Conservation (phyloP, 1,284 basidiomycete species). For the Salmacisia buchloeana region DNA sequence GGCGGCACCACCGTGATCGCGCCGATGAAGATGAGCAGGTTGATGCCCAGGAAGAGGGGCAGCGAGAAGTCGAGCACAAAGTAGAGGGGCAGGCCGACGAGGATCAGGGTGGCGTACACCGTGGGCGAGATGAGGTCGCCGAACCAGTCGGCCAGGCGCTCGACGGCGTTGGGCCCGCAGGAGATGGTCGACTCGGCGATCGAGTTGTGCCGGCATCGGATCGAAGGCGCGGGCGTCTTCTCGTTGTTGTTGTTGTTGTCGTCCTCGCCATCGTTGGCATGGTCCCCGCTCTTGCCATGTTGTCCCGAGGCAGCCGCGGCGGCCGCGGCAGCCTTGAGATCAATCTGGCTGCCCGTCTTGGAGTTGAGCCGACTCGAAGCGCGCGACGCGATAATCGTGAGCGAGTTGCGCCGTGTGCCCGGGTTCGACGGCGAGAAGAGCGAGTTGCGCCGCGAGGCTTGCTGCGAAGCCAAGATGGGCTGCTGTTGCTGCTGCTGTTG, state of each 20-base stretch:
- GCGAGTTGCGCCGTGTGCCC: conserved; percentile 6
- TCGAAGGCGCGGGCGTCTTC: neutral
- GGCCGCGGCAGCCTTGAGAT: neutral
- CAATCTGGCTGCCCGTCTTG: neutral
- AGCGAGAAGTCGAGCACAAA: conserved; percentile 33
- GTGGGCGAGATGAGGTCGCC: conserved; percentile 25
- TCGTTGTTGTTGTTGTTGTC: neutral
- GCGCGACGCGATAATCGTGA: neutral
- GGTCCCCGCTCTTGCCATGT: conserved; percentile 12
- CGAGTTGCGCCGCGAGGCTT: conserved; percentile 5
- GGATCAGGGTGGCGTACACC: conserved; percentile 21
- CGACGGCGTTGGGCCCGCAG: conserved; percentile 27
- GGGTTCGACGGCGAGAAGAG: neutral
- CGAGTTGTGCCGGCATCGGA: neutral
- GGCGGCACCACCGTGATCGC: conserved; percentile 35
- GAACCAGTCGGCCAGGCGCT: conserved; percentile 25
- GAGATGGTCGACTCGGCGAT: conserved; percentile 8
- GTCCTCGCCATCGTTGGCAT: conserved; percentile 7
- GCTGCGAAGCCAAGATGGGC: too few relatives aligned
- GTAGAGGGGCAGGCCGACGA: conserved; percentile 33
- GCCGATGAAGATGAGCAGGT: conserved; percentile 33
- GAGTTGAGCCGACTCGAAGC: neutral
- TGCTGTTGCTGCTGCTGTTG: too few relatives aligned
- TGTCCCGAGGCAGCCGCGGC: too few relatives aligned
- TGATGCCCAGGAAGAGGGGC: conserved; percentile 34